Evolutionary conservation across 2,329 filamentous ascomycete species (phyloP), one percentile per base, ranked within the genome.

Genomic region (Scedosporium apiospermum): DNA sequence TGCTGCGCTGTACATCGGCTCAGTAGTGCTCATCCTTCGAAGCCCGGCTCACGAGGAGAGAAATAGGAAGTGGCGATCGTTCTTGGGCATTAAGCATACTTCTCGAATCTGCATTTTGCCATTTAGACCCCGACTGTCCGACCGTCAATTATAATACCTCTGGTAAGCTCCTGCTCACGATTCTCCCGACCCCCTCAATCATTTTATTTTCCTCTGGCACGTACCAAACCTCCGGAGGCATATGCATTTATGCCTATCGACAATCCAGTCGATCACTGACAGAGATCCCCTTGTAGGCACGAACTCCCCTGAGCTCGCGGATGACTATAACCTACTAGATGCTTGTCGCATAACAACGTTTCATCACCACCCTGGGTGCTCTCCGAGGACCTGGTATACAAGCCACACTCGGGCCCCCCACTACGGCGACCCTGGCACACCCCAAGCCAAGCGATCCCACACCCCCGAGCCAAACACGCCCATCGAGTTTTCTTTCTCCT

Each of bases 341-440:
- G 60, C 51, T 51, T 62, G 55, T 65, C 64, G 69, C 68, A 70
- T 68, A 68, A 70, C 58, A 65, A 66, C 68, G 68, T 70, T 70
- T 70, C 67, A 70, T 63, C 44, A 65, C 59, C 64, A 61, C 60
- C 58, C 60, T 63, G 57, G 57, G 14, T 26, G 60, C 41, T 62
- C 49, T 41, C 60, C 65, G 62, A 62, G 46, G 42, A 61, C 21
- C 62, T 42, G 64, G 60, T 49, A 61, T 60, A 63, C 51, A 51
- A 41, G 60, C 49, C 60, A 46, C 64, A 46, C 60, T 58, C 44
- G 27, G 62, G 61, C 63, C 59, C 58, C 46, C 46, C 57, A 62
- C 64, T 30, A 62, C 63, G 60, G 63, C 58, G 61, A 58, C 42
- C 57, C 34, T 57, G 23, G 57, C 57, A 58, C 51, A 23, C 62